These are phyloP conservation scores for Ambrosia trifida DNA, from an alignment of 129 eudicot genomes.

Conservation along the genomic window DNA sequence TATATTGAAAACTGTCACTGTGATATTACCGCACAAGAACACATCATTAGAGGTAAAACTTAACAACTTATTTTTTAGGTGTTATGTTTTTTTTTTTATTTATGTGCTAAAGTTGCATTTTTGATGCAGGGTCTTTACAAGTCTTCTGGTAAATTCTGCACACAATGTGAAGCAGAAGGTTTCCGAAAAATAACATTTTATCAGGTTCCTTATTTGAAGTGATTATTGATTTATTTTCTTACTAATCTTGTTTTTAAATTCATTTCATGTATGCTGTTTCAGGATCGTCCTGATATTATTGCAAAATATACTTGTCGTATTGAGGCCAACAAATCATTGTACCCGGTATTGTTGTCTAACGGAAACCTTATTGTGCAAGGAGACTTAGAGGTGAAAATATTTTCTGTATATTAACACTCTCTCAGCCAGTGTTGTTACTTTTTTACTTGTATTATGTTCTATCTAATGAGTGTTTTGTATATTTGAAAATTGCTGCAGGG, in stretches of 20 bases:
- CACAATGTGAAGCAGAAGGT: conserved; percentile 99
- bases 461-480: not conserved
- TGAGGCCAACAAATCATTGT: conserved; percentile 85
- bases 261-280: conserved; percentile 9
- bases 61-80: not conserved
- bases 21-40: conserved; percentile 74
- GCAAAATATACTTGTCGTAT: conserved; percentile 91
- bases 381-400: conserved; percentile 68
- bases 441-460: not conserved
- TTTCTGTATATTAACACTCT: not conserved
- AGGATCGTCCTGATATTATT: conserved; percentile 99
- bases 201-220: conserved; percentile 56
- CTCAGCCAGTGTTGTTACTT: too few relatives aligned
- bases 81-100: not conserved
- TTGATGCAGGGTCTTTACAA: conserved; percentile 84
- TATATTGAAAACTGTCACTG: conserved; percentile 66
- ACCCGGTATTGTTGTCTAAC: conserved; percentile 83
- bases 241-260: conserved; percentile 9
- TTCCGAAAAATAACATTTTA: conserved; percentile 88
- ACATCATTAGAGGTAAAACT: conserved; percentile 76
- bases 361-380: conserved; percentile 94
- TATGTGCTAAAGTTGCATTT: conserved; percentile 6
- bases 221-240: not conserved
- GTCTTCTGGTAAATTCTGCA: conserved; percentile 95
- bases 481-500: conserved; percentile 47